Evolutionary conservation across 257 asterid genomes (phyloP).

Genomic region (Linderniella brevidens): DNA sequence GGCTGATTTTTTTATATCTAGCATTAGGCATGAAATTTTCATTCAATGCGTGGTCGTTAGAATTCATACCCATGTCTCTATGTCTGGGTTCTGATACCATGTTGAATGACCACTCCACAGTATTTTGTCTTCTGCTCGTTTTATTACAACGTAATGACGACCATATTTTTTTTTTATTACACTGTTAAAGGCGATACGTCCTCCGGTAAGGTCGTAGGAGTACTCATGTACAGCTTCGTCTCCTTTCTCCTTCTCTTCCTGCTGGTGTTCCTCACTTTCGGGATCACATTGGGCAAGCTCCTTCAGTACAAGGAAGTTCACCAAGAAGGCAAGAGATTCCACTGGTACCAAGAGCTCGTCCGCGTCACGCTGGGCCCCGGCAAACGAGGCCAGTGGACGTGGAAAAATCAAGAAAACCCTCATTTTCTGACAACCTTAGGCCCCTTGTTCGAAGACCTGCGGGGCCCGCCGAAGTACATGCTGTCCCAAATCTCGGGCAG

Average conservation of each 20-base stretch:
- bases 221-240: slow-evolving; percentile 38
- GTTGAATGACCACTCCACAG: too few species aligned
- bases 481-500: slow-evolving; percentile 58
- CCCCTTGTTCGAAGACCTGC: slow-evolving; percentile 79
- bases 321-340: slow-evolving; percentile 44
- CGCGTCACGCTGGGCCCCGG: slow-evolving; percentile 89
- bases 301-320: slow-evolving; percentile 93
- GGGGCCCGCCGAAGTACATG: slow-evolving; percentile 98
- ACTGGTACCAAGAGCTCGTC: slow-evolving; percentile 81
- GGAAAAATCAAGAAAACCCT: slow-evolving; percentile 44
- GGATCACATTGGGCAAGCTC: slow-evolving; percentile 68
- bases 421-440: slow-evolving; percentile 40
- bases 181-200: slow-evolving; percentile 42
- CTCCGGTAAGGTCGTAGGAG: slow-evolving; percentile 51
- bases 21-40: too few species aligned
- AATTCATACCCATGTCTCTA: too few species aligned
- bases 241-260: slow-evolving; percentile 42
- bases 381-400: slow-evolving; percentile 95
- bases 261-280: slow-evolving; percentile 56
- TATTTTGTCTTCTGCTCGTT: too few species aligned
- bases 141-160: neutral
- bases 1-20: too few species aligned
- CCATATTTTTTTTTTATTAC: slow-evolving; percentile 7
- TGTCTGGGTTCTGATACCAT: too few species aligned
- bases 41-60: too few species aligned